These are phyloP conservation scores for Vitrella brassicaformis DNA, from an alignment of 73 alveolate species.

Conservation along the genomic window DNA sequence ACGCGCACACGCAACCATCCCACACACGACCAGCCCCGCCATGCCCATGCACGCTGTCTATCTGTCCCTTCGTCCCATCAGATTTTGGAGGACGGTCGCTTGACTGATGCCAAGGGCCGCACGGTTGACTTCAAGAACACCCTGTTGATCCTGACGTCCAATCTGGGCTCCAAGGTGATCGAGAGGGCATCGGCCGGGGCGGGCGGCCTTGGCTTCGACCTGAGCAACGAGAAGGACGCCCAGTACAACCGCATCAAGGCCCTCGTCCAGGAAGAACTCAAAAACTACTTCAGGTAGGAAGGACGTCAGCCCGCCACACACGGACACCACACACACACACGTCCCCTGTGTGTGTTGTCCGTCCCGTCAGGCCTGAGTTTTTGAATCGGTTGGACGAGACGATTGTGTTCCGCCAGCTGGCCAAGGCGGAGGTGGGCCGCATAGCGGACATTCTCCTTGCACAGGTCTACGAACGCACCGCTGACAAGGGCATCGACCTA, in stretches of 20 bases:
- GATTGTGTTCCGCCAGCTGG: slow-evolving; percentile 25
- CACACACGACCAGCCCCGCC: not conserved
- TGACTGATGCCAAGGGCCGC: slow-evolving; percentile 35
- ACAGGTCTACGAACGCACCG: slow-evolving; percentile 22
- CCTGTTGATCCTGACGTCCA: slow-evolving; percentile 32
- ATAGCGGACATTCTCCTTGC: not conserved
- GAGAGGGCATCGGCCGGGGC: not conserved
- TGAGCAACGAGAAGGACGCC: not conserved
- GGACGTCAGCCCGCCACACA: no score
- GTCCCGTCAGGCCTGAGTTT: slow-evolving; percentile 24
- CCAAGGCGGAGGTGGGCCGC: slow-evolving; percentile 12
- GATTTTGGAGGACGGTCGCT: slow-evolving; percentile 30
- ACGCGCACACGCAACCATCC: not conserved
- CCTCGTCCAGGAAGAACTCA: slow-evolving; percentile 37
- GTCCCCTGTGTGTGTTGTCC: not conserved
- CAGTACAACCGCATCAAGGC: slow-evolving; percentile 14
- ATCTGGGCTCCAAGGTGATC: slow-evolving; percentile 14
- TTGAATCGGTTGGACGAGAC: slow-evolving; percentile 42
- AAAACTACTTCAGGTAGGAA: slow-evolving; percentile 38
- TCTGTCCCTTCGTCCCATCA: not conserved
- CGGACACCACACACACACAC: not conserved
- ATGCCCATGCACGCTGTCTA: not conserved
- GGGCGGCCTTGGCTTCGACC: no score
- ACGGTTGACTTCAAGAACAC: slow-evolving; percentile 25
- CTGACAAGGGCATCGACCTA: slow-evolving; percentile 37